Evolutionary conservation across 106 monocot genomes (phyloP), one percentile per base, ranked within the genome.

Genomic region (Gastrodia elata): DNA sequence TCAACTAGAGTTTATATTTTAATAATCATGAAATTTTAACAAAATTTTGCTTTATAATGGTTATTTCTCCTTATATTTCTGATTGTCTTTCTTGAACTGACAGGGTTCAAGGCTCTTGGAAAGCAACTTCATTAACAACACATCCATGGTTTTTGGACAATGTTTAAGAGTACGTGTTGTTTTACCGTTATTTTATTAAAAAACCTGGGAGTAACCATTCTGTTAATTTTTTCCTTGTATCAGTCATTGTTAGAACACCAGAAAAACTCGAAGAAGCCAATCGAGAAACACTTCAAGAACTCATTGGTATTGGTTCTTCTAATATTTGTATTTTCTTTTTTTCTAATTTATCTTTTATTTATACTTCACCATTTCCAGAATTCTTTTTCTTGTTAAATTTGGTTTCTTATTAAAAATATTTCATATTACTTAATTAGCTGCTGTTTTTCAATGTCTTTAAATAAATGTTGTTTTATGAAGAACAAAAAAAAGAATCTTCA

Each of bases 71-170:
- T 4, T 61, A 9, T 61, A 11, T 32, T 24, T 61, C 13, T 22
- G 20, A 52, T 22, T 52, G 18, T 18, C 4, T 52, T 68, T 70
- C 26, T 41, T 39, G 43, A 30, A 59, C 46, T 83, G 75, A 20
- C 68, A 93, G 93, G 94, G 94, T 25, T 38, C 81, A 58, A 72
- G 87, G 77, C 67, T 94, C 41, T 74, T 80, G 58, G 90, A 94
- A 69, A 94, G 94, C 77, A 87, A 85, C 74, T 90, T 90, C 69
- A 94, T 94, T 70, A 94, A 94, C 74, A 94, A 94, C 59, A 94
- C 94, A 71, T 90, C 90, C 10, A 94, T 94, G 94, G 86, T 90
- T 72, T 88, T 94, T 82, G 90, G 94, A 64, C 70, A 76, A 8
- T 94, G 94, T 74, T 81, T 94, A 72, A 80, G 94, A 77, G 93